These are phyloP conservation scores for Kurtzmaniella fragi DNA, from an alignment of 805 yeast species.

Conservation along the genomic window DNA sequence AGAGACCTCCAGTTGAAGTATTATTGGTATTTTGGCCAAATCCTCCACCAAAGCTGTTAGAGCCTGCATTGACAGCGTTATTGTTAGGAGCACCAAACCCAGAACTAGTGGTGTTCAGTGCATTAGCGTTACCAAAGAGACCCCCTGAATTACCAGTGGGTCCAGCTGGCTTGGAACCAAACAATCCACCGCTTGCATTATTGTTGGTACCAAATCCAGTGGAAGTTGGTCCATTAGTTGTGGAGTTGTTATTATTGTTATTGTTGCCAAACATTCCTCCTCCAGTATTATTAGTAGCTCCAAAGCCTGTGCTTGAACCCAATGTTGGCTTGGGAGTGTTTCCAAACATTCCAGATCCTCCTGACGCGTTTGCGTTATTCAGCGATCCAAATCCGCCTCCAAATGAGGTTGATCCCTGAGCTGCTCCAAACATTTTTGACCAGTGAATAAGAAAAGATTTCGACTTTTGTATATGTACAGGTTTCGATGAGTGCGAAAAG, in stretches of 20 bases:
- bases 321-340: conserved; percentile 2
- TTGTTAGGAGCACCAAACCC: conserved; percentile 4
- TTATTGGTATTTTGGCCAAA: no score
- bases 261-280: conserved; percentile 11
- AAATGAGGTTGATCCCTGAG: conserved; percentile 1
- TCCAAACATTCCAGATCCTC: conserved; percentile 10
- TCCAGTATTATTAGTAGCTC: conserved; percentile 6
- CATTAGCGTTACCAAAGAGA: conserved; percentile 25
- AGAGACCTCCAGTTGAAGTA: conserved; percentile 7
- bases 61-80: neutral
- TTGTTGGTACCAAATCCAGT: conserved; percentile 1
- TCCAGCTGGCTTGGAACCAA: conserved; percentile 6
- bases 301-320: neutral
- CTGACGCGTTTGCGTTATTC: conserved; percentile 5
- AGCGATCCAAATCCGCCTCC: conserved; percentile 3
- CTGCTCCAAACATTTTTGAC: conserved; percentile 1
- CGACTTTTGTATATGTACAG: no score
- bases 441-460: no score
- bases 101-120: conserved; percentile 5
- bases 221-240: conserved; percentile 6
- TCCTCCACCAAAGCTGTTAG: neutral
- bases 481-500: no score
- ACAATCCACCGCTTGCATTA: conserved; percentile 1
- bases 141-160: conserved; percentile 11
- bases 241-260: neutral